Evolutionary conservation across 1,284 basidiomycete species (phyloP), one percentile per base, ranked within the genome.

Genomic region (Schizophyllum commune): DNA sequence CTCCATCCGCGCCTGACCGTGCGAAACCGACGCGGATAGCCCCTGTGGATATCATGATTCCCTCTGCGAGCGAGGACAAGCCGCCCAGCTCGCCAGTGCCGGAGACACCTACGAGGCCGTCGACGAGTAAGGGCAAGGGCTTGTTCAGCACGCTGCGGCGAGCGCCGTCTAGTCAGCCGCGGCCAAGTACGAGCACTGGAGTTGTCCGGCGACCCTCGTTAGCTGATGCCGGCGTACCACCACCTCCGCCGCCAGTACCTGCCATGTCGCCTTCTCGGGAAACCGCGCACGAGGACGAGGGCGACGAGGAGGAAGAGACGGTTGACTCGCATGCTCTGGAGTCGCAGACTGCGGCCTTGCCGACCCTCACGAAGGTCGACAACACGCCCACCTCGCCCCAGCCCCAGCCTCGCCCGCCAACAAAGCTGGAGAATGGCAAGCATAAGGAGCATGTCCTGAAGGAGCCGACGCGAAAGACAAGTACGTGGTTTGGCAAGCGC

Each of bases 401-500:
- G 32, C 53, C 65, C 1, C 64, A 62, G 17, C 53, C 62, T 13
- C 57, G 65, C 32, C 33, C 64, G 32, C 56, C 64, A 17, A 62
- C 69, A 17, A 61, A 65, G 60, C 70, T 68, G 51, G 71, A 69
- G 27, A 68, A 69, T 59, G 65, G 68, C 13, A 75, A 75, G 62
- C 65, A 69, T 15, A 68, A 69, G 62, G 71, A 73, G 60, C 74
- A 71, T 62, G 75, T 74, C 11, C 77, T 74, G 65, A 75, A 75
- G 33, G 69, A 68, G 60, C 68, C 70, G 32, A 69, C 76, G 63
- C 73, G 74, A 64, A 79, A 77, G 65, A 60, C 77, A 56, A 78
- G 77, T 58, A 65, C 70, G 13, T 89, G 86, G 86, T 83, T 86
- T 59, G 66, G 66, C 63, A 83, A 81, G 68, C 77, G 81, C 64